These are phyloP conservation scores for Coemansia guatemalensis DNA, from an alignment of 192 early-diverging fungal genomes.

Conservation along the genomic window DNA sequence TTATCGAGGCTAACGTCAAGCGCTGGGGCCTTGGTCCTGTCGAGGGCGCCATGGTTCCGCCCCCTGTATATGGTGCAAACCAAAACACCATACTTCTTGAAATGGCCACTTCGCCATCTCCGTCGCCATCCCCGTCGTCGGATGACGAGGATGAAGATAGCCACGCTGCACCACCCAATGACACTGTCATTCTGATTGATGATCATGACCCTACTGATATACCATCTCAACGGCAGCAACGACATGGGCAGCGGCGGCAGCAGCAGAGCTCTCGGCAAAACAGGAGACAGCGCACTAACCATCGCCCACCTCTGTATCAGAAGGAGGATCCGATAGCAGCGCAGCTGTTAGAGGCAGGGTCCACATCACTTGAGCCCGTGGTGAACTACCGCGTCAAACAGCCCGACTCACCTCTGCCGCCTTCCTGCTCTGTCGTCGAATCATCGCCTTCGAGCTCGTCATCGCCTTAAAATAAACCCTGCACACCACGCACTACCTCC, in stretches of 20 bases:
- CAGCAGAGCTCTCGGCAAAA: slow-evolving; percentile 3
- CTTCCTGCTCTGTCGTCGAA: not conserved
- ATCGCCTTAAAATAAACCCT: not conserved
- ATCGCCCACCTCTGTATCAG: slow-evolving; percentile 43
- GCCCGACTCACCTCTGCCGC: slow-evolving; percentile 10
- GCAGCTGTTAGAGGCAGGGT: slow-evolving; percentile 49
- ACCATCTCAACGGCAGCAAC: not conserved
- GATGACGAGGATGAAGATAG: slow-evolving; percentile 23
- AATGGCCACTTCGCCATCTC: slow-evolving; percentile 17
- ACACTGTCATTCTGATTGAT: slow-evolving; percentile 29
- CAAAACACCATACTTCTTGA: slow-evolving; percentile 66
- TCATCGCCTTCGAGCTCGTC: slow-evolving; percentile 11
- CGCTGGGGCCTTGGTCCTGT: slow-evolving; percentile 78
- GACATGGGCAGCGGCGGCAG: not conserved
- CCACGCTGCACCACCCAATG: slow-evolving; percentile 9
- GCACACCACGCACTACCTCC: not conserved
- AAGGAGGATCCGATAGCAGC: slow-evolving; percentile 51
- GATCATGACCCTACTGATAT: not conserved
- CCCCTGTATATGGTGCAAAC: slow-evolving; percentile 75
- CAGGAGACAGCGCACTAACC: slow-evolving; percentile 13
- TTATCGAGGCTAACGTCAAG: slow-evolving; percentile 83
- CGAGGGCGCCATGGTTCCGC: slow-evolving; percentile 67
- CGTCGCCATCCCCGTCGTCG: slow-evolving; percentile 4
- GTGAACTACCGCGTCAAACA: slow-evolving; percentile 40
- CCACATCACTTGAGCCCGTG: slow-evolving; percentile 41